Conservation (phyloP, 2,329 filamentous ascomycete species). For the Botryotinia narcissicola region DNA sequence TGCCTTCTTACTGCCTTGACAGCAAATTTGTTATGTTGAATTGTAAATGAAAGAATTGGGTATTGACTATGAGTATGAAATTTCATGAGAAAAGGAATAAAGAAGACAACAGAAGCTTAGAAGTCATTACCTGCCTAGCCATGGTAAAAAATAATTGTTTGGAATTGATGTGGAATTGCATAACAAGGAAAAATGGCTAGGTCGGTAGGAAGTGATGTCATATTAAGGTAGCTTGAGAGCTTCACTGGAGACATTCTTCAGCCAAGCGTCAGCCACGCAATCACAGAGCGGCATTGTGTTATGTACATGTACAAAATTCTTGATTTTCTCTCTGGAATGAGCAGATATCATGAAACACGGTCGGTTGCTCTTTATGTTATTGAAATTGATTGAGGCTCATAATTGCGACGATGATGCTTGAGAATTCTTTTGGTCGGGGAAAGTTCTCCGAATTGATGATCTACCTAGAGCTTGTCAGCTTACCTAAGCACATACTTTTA, state of each 20-base stretch:
- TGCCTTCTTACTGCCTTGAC: neutral
- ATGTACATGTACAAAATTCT: neutral
- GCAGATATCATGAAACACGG: neutral
- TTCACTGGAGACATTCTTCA: neutral
- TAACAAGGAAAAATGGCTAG: conserved; percentile 5
- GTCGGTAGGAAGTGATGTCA: conserved; percentile 6
- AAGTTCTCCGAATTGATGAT: neutral
- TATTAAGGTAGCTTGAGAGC: neutral
- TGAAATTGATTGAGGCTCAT: neutral
- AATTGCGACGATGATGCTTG: neutral
- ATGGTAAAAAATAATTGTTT: neutral
- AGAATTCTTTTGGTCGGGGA: neutral
- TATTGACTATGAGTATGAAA: neutral
- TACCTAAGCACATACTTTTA: neutral
- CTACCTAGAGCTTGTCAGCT: neutral
- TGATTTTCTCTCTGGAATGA: neutral
- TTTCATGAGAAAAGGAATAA: neutral
- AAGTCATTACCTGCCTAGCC: neutral
- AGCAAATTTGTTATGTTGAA: neutral
- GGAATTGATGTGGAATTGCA: neutral
- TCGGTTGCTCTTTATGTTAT: neutral
- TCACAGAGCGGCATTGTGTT: neutral
- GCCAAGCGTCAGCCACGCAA: conserved; percentile 15
- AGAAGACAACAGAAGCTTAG: neutral
- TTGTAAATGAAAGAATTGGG: neutral